These are phyloP conservation scores for Gillenia trifoliata DNA, from an alignment of 306 rosid genomes.

Conservation along the genomic window DNA sequence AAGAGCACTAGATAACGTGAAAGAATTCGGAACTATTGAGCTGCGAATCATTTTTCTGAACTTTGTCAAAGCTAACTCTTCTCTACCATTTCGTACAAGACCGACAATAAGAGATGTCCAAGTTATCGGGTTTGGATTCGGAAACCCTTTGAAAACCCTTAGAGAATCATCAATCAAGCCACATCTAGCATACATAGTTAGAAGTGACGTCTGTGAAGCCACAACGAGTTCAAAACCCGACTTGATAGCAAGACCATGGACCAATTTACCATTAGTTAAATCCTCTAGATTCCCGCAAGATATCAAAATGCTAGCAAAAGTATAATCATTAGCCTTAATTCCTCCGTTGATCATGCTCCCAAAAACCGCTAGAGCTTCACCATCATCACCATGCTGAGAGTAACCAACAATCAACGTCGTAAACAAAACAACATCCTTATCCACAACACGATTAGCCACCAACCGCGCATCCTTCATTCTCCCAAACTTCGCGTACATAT, in stretches of 20 bases:
- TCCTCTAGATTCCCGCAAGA: conserved; percentile 51
- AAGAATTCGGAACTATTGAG: conserved; percentile 44
- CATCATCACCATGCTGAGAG: conserved; percentile 42
- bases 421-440: conserved; percentile 66
- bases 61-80: conserved; percentile 47
- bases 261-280: conserved; percentile 45
- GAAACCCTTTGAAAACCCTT: conserved; percentile 41
- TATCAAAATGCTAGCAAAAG: conserved; percentile 50
- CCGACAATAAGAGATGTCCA: conserved; percentile 73
- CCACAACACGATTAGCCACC: conserved; percentile 46
- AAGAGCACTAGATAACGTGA: conserved; percentile 57
- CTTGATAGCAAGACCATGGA: conserved; percentile 55
- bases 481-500: conserved; percentile 62
- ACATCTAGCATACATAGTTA: conserved; percentile 65
- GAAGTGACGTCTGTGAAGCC: conserved; percentile 61
- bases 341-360: conserved; percentile 40
- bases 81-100: conserved; percentile 57
- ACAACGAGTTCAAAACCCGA: conserved; percentile 53
- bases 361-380: conserved; percentile 46
- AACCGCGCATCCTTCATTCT: conserved; percentile 45
- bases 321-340: conserved; percentile 54
- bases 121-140: conserved; percentile 54
- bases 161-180: conserved; percentile 52
- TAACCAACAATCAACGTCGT: conserved; percentile 69
- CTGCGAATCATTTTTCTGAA: conserved; percentile 54